Evolutionary conservation across 2,329 filamentous ascomycete genomes (phyloP).

Genomic region (Myriangium duriaei): DNA sequence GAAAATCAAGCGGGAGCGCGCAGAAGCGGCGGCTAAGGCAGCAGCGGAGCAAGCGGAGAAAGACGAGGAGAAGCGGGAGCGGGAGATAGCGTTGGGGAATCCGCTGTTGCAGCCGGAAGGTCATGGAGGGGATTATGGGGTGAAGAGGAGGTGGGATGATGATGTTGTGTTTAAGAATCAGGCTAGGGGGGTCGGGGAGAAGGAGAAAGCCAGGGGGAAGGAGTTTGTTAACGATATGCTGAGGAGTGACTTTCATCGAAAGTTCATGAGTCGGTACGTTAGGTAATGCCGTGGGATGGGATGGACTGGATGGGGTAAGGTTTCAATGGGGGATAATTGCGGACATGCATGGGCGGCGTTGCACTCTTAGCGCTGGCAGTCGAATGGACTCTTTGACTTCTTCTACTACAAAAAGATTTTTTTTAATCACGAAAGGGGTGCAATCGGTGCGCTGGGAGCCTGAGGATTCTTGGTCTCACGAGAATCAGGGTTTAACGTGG

Average conservation of each 20-base stretch:
- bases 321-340: too few species aligned
- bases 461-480: too few species aligned
- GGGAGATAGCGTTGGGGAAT: constrained; percentile 84
- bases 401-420: too few species aligned
- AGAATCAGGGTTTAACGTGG: too few species aligned
- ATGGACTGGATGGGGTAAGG: too few species aligned
- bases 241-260: constrained; percentile 92
- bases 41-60: constrained; percentile 69
- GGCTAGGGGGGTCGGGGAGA: constrained; percentile 85
- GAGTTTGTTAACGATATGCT: constrained; percentile 96
- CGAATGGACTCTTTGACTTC: too few species aligned
- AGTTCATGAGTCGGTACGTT: constrained; percentile 61
- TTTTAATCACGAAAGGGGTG: too few species aligned
- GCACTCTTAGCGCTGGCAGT: too few species aligned
- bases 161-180: constrained; percentile 99
- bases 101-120: constrained; percentile 68
- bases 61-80: constrained; percentile 72
- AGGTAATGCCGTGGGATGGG: constrained; percentile 20
- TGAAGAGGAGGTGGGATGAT: constrained; percentile 92
- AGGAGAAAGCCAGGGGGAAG: constrained; percentile 46
- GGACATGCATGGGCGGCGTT: too few species aligned
- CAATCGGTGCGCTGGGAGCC: too few species aligned
- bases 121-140: constrained; percentile 61
- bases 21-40: constrained; percentile 67
- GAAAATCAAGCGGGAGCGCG: constrained; percentile 79